Conservation (phyloP, 768 basidiomycete genomes). For the Stropharia rugosoannulata region DNA sequence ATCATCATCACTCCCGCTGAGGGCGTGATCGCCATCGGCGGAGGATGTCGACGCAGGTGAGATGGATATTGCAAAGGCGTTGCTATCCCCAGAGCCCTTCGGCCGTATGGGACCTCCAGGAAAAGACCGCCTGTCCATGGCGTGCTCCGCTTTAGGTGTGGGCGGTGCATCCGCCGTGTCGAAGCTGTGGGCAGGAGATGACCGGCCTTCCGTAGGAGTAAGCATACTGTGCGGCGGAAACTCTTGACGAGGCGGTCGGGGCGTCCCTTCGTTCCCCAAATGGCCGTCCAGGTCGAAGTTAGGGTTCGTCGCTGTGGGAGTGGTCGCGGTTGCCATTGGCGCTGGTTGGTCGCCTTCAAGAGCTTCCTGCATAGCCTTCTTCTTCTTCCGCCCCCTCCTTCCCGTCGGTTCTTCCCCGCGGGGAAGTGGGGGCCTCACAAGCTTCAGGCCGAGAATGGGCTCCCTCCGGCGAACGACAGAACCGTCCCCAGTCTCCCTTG, state of each 20-base stretch:
- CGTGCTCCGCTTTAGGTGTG: neutral
- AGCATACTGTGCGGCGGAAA: too few species aligned
- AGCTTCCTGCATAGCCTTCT: neutral
- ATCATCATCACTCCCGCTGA: neutral
- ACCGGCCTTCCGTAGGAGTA: too few species aligned
- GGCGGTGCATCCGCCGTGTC: too few species aligned
- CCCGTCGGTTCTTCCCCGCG: neutral
- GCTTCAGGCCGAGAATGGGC: slow-evolving; percentile 23
- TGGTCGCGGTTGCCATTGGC: neutral
- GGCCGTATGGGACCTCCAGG: neutral
- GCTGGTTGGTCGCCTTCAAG: neutral
- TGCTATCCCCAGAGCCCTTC: neutral
- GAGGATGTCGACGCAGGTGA: neutral
- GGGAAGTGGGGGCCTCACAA: slow-evolving; percentile 19
- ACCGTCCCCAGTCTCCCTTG: neutral
- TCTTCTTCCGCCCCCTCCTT: slow-evolving; percentile 19
- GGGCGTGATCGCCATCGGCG: neutral
- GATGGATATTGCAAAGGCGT: neutral
- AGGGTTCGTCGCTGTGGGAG: neutral
- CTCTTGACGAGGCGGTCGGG: too few species aligned
- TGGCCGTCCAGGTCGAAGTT: too few species aligned
- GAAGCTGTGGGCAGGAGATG: too few species aligned
- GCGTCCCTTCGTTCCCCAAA: too few species aligned
- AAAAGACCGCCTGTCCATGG: neutral
- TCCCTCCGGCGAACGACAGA: neutral